Conservation (phyloP, 2,329 filamentous ascomycete species). For the Penicillium occitanis region DNA sequence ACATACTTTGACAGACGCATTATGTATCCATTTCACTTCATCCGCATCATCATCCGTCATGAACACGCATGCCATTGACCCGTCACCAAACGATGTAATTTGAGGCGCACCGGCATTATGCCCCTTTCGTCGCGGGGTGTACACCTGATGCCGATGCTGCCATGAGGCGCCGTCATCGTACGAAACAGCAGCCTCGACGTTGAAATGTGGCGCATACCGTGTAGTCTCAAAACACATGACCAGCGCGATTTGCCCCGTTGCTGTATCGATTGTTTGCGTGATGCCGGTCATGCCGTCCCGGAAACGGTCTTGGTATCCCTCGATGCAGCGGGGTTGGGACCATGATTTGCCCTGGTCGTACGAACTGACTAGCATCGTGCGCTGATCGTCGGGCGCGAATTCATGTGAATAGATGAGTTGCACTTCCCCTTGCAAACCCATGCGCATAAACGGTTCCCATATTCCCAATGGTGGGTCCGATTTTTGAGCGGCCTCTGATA, state of each 20-base stretch:
- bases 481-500: conserved; percentile 49
- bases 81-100: conserved; percentile 43
- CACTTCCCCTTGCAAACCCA: conserved; percentile 39
- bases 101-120: conserved; percentile 50
- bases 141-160: conserved; percentile 44
- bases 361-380: conserved; percentile 51
- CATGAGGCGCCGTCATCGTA: conserved; percentile 48
- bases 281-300: conserved; percentile 51
- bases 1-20: conserved; percentile 45
- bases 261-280: conserved; percentile 34
- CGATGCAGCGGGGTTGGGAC: conserved; percentile 44
- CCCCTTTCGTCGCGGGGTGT: conserved; percentile 35
- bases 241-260: conserved; percentile 34
- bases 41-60: conserved; percentile 50
- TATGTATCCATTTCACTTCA: conserved; percentile 40
- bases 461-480: conserved; percentile 37
- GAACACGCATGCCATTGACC: conserved; percentile 46
- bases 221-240: conserved; percentile 53
- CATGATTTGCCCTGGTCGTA: conserved; percentile 46
- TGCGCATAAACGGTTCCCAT: conserved; percentile 54
- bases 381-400: conserved; percentile 49
- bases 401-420: conserved; percentile 52
- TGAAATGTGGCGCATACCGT: conserved; percentile 40
- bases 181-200: conserved; percentile 48
- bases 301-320: conserved; percentile 42